Percentiles rank a stretch among this genome's conserved stretches.
These are phyloP conservation scores for Macadamia tetraphylla DNA, from an alignment of 164 flowering plant species.

Conservation along the genomic window DNA sequence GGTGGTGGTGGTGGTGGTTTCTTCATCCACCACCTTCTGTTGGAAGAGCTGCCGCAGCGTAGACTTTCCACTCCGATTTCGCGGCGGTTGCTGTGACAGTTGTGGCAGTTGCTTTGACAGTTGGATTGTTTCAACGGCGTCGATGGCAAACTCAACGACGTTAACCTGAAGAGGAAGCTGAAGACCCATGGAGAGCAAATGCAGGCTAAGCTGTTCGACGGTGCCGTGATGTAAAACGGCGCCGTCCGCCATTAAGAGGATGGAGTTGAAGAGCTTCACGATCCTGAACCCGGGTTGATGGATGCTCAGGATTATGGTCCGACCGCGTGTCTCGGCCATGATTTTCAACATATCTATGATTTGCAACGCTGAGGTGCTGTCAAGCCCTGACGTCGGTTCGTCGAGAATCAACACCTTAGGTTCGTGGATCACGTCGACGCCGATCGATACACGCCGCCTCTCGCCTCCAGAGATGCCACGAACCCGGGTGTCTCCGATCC, in stretches of 20 bases:
- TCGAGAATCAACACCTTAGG: conserved; percentile 81
- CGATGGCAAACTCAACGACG: conserved; percentile 80
- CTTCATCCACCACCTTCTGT: conserved; percentile 58
- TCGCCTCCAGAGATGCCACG: conserved; percentile 98
- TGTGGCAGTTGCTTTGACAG: no score
- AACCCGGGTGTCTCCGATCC: conserved; percentile 63
- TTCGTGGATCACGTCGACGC: conserved; percentile 83
- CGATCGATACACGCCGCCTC: conserved; percentile 83
- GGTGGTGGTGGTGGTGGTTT: background rate
- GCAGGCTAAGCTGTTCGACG: conserved; percentile 48
- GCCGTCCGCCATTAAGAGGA: conserved; percentile 71
- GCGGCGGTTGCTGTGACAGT: background rate
- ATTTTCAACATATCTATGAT: conserved; percentile 76
- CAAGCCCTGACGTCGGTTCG: conserved; percentile 95
- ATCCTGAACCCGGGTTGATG: conserved; percentile 95
- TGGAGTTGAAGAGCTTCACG: conserved; percentile 65
- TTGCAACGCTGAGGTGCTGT: conserved; percentile 83
- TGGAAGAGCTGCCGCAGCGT: conserved; percentile 85
- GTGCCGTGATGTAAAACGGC: conserved; percentile 77
- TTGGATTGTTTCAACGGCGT: conserved; percentile 21
- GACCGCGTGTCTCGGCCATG: conserved; percentile 75
- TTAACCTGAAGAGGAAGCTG: conserved; percentile 68
- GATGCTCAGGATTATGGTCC: conserved; percentile 76
- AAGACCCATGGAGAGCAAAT: conserved; percentile 43
- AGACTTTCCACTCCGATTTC: conserved; percentile 27